Conservation (phyloP, 2,329 filamentous ascomycete genomes). For the Sclerotinia glacialis region DNA sequence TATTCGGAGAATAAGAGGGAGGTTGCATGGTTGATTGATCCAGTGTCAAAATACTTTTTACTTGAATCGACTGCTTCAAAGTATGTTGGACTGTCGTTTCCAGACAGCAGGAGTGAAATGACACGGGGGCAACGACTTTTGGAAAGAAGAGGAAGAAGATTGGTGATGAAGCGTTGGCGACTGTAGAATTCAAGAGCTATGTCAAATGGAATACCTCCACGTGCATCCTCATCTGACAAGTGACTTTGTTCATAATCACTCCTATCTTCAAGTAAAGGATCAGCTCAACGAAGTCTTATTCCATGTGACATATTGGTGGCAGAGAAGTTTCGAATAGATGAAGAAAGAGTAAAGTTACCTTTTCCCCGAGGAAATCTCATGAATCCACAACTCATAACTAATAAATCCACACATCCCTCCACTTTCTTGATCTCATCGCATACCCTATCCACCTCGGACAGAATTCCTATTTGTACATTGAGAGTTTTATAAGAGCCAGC, state of each 20-base stretch:
- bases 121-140: constrained; percentile 10
- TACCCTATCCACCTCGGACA: not conserved
- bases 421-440: not conserved
- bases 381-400: constrained; percentile 6
- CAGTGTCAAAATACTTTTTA: not conserved
- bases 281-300: not conserved
- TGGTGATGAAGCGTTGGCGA: constrained; percentile 13
- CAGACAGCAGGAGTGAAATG: constrained; percentile 3
- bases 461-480: not conserved
- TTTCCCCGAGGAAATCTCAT: not conserved
- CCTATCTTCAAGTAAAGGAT: not conserved
- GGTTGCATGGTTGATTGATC: not conserved
- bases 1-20: not conserved
- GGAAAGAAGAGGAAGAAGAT: constrained; percentile 2
- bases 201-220: not conserved
- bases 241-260: not conserved
- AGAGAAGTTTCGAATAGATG: not conserved
- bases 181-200: not conserved
- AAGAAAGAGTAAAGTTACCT: not conserved
- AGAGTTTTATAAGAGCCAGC: not conserved
- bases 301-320: too few species aligned
- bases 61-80: not conserved
- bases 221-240: not conserved
- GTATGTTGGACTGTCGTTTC: not conserved
- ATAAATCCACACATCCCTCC: constrained; percentile 6